phyloP scores from a whole-genome alignment of 768 basidiomycete species.

The Amanita rubescens region DNA sequence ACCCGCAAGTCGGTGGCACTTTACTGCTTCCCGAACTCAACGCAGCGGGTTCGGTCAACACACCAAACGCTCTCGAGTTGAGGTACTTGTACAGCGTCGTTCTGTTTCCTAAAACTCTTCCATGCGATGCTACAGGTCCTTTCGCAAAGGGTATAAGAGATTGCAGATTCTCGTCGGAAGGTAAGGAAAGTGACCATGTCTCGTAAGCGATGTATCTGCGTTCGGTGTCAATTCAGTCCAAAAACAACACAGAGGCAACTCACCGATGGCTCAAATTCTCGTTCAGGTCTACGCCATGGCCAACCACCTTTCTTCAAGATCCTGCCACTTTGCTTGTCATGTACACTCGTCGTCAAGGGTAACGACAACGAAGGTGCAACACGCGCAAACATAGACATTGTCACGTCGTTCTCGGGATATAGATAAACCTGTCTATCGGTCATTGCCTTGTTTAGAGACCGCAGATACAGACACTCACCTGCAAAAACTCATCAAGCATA shows the following conservation, averaged over 20 bases:
- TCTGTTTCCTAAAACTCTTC: constrained; percentile 81
- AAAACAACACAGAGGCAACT: neutral
- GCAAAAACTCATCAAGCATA: constrained; percentile 69
- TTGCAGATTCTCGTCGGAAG: constrained; percentile 49
- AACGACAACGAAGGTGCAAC: constrained; percentile 44
- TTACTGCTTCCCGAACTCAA: too few species aligned
- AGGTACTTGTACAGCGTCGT: constrained; percentile 92
- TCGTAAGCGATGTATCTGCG: constrained; percentile 44
- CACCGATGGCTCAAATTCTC: constrained; percentile 29
- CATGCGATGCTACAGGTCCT: constrained; percentile 65
- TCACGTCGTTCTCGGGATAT: constrained; percentile 54
- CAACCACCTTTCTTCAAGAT: constrained; percentile 40
- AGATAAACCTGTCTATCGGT: constrained; percentile 41
- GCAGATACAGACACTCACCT: constrained; percentile 35
- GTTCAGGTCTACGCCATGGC: constrained; percentile 44
- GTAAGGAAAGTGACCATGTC: constrained; percentile 60
- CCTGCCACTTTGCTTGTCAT: constrained; percentile 15
- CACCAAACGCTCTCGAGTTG: constrained; percentile 68
- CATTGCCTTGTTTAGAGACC: neutral
- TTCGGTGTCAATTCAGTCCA: constrained; percentile 11
- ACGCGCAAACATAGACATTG: constrained; percentile 34
- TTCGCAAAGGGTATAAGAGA: constrained; percentile 37
- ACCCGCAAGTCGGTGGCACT: constrained; percentile 36
- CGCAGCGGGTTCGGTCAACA: constrained; percentile 44
- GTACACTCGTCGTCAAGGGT: constrained; percentile 38